Base-by-base conservation (phyloP, 441 rosid species). In the Viola pubescens region DNA sequence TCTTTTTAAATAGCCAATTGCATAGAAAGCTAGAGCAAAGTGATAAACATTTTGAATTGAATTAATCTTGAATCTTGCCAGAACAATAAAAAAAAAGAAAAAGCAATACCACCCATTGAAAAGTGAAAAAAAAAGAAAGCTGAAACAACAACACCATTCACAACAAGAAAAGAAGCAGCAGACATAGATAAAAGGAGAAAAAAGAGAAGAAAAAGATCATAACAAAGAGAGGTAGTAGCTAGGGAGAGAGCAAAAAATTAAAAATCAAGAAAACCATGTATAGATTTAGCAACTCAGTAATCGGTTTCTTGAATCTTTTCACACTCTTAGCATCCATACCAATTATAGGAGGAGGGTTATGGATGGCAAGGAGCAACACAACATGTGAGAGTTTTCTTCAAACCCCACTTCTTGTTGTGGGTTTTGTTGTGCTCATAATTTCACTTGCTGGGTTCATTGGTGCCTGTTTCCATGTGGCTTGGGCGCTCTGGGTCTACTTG, bases 401-500 rank as follows among this genome's bases (percentile, higher is more conserved):
- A 64, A 91, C 81, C 14, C 98, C 95, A 43, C 89, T 91, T 45
- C 75, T 91, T 1, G 68, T 87, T 11, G 41, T 91, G 19, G 98
- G 98, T 13, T 85, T 91, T 60, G 74, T 81, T 0, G 76, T 91
- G 64, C 50, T 91, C 4, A 54, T 87, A 38, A 64, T 91, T 19
- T 91, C 98, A 39, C 57, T 91, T 11, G 89, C 84, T 11, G 98
- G 98, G 11, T 81, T 89, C 66, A 73, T 89, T 14, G 97, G 98
- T 8, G 91, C 95, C 13, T 91, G 98, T 39, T 91, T 85, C 53
- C 73, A 78, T 48, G 79, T 91, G 10, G 84, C 78, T 40, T 91
- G 88, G 86, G 84, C 83, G 19, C 96, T 91, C 6, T 89, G 98
- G 98, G 73, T 91, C 0, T 91, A 91, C 72, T 62, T 91, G 46